Evolutionary conservation across 192 early-diverging fungal genomes (phyloP).

Genomic region (Coemansia sp.): DNA sequence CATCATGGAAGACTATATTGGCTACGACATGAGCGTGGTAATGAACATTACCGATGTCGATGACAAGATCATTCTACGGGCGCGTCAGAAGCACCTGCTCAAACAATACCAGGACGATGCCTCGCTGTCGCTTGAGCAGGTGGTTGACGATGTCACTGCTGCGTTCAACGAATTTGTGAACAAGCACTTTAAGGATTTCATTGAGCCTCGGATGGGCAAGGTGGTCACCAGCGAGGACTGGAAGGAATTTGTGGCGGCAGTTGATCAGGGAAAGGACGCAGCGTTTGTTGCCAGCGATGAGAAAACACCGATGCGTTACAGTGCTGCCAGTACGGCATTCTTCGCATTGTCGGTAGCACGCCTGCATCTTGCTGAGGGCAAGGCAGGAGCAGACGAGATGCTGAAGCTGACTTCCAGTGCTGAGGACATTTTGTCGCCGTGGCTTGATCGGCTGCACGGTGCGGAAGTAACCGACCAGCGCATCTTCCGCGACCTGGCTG

Average conservation of each 20-base stretch:
- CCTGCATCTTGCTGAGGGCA: slow-evolving; percentile 16
- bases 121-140: slow-evolving; percentile 48
- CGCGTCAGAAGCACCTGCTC: slow-evolving; percentile 83
- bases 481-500: slow-evolving; percentile 89
- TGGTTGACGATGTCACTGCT: slow-evolving; percentile 58
- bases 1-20: slow-evolving; percentile 92
- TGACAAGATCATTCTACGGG: slow-evolving; percentile 94
- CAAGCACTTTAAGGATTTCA: slow-evolving; percentile 57
- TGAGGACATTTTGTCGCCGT: slow-evolving; percentile 41
- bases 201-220: slow-evolving; percentile 57
- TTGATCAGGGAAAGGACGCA: slow-evolving; percentile 50
- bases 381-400: slow-evolving; percentile 48
- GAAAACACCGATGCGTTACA: slow-evolving; percentile 77
- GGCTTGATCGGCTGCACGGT: slow-evolving; percentile 51
- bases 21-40: slow-evolving; percentile 89
- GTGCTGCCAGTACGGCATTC: slow-evolving; percentile 52
- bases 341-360: slow-evolving; percentile 22
- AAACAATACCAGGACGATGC: slow-evolving; percentile 55
- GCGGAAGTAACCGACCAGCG: slow-evolving; percentile 80
- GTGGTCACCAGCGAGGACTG: slow-evolving; percentile 55
- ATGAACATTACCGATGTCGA: slow-evolving; percentile 99
- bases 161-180: slow-evolving; percentile 68
- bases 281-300: slow-evolving; percentile 54
- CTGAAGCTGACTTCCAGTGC: slow-evolving; percentile 26
- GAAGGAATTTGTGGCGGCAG: slow-evolving; percentile 57